Base-by-base conservation (phyloP, 2,329 filamentous ascomycete genomes). In the Amauroascus niger region DNA sequence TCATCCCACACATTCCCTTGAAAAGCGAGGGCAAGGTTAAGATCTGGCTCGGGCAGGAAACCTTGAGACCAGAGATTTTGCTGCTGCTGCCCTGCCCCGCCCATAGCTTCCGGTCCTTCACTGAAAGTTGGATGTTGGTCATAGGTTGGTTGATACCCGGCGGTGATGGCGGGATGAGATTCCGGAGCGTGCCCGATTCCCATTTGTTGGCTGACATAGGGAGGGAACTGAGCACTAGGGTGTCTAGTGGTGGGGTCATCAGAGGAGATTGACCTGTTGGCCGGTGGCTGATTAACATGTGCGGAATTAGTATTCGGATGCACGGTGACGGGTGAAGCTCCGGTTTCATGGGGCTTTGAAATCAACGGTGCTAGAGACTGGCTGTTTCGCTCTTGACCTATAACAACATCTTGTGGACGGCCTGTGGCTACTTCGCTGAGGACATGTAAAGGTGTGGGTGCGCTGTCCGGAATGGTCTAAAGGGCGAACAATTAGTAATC, bases 351-450 rank as follows among this genome's bases (percentile, higher is more conserved):
- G 3, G 39, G 26, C 5, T n/a, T 37, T 3, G 49, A 40, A 28
- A 28, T 30, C 14, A 11, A 18, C 9, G 35, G 33, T 14, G 22
- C 16, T n/a, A 32, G 37, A 16, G 16, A 2, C 24, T 32, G 26
- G 2, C 11, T 14, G 13, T 9, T 33, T 2, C 16, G 4, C 13
- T 41, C 40, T n/a, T 24, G 26, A 9, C 44, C 35, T 14, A 13
- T 9, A 9, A 4, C 16, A 18, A 20, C 37, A 28, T 50, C 53
- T 20, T 55, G 39, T 24, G 66, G 65, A 33, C 67, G 62, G 46
- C 61, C 66, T 59, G 68, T 71, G 56, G 71, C 71, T 58, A 72
- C 68, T 69, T 73, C 67, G 56, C 66, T 66, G 53, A 69, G 63
- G 9, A 71, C 62, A 43, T 70, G 65, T 6, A 71, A 61, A 3